phyloP scores from a whole-genome alignment of 345 rosid species.

The Limnanthes douglasii region DNA sequence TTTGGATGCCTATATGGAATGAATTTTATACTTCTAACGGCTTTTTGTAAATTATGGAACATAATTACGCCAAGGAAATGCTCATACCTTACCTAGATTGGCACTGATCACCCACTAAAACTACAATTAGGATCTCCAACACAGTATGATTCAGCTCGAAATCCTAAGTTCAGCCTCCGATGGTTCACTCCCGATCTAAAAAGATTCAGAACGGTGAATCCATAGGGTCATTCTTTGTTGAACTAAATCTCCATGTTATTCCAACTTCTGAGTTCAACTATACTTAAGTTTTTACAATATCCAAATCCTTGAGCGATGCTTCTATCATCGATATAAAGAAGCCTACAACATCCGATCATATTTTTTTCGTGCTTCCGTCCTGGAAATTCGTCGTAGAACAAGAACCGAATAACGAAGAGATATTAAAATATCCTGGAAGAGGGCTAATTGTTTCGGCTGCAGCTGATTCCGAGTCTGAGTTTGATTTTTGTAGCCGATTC shows the following conservation, averaged over 20 bases:
- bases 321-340: constrained; percentile 38
- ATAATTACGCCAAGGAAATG: no score
- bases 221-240: constrained; percentile 19
- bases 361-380: constrained; percentile 54
- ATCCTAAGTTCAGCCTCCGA: no score
- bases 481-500: constrained; percentile 54
- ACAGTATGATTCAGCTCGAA: no score
- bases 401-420: constrained; percentile 35
- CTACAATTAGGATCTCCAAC: no score
- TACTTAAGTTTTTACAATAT: constrained; percentile 13
- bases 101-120: no score
- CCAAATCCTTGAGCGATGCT: constrained; percentile 35
- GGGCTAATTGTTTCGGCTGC: constrained; percentile 48
- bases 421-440: constrained; percentile 30
- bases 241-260: constrained; percentile 39
- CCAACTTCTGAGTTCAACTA: constrained; percentile 19
- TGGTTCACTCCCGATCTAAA: no score
- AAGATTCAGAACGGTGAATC: constrained; percentile 20
- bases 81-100: no score
- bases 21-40: no score
- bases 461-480: constrained; percentile 37
- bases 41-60: no score
- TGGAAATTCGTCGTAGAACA: constrained; percentile 33
- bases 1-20: no score
- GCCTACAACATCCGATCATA: constrained; percentile 12